Conservation (phyloP, 2,329 filamentous ascomycete species). For the Dendrostoma leiphaemia region DNA sequence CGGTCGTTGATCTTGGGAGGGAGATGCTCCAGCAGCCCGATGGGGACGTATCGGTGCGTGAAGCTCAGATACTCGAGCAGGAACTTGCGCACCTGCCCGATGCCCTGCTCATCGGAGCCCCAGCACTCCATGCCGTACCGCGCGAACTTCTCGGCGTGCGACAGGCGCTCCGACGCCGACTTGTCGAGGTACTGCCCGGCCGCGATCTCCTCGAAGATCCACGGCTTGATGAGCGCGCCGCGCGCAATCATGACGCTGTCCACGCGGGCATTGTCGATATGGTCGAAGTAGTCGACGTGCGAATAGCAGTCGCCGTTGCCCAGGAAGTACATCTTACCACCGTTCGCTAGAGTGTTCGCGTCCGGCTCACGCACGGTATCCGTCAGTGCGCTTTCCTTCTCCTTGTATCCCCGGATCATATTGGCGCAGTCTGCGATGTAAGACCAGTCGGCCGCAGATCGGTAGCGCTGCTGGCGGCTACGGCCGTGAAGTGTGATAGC, state of each 20-base stretch:
- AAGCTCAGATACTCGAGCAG: slow-evolving; percentile 96
- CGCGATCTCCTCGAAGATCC: slow-evolving; percentile 96
- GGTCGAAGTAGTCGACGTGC: slow-evolving; percentile 79
- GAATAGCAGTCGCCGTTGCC: slow-evolving; percentile 98
- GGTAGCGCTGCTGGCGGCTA: slow-evolving; percentile 92
- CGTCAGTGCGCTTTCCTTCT: slow-evolving; percentile 59
- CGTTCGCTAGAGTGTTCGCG: slow-evolving; percentile 67
- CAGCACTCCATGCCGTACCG: slow-evolving; percentile 90
- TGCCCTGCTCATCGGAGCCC: slow-evolving; percentile 92
- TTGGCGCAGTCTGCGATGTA: slow-evolving; percentile 91
- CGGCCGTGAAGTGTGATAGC: slow-evolving; percentile 95
- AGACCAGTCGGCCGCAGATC: slow-evolving; percentile 85
- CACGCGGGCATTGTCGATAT: slow-evolving; percentile 74
- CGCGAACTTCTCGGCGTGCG: slow-evolving; percentile 84
- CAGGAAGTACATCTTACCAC: slow-evolving; percentile 80
- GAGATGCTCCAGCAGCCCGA: slow-evolving; percentile 83
- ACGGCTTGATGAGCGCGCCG: slow-evolving; percentile 94
- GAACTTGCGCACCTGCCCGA: slow-evolving; percentile 89
- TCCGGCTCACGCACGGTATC: slow-evolving; percentile 82
- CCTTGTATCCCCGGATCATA: slow-evolving; percentile 77
- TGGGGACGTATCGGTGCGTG: slow-evolving; percentile 83
- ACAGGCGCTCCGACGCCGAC: slow-evolving; percentile 79
- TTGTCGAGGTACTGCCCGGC: slow-evolving; percentile 94
- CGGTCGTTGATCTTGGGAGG: slow-evolving; percentile 88
- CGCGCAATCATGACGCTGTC: slow-evolving; percentile 98